A percentile compares a stretch with the other conserved stretches of the same genome.
Evolutionary conservation across 306 rosid species (phyloP).

Genomic region (Cotoneaster glaucophyllus): DNA sequence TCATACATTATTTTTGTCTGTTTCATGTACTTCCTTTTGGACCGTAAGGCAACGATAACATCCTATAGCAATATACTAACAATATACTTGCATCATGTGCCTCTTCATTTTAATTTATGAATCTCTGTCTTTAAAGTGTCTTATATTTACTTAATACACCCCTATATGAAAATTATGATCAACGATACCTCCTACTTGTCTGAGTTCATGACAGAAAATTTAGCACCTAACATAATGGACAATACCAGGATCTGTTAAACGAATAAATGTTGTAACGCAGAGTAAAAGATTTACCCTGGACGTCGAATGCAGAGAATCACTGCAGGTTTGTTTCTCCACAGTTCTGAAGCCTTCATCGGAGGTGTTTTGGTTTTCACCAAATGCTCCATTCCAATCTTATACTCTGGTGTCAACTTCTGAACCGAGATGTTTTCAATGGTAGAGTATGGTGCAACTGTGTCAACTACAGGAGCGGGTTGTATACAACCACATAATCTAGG

Average conservation of each 20-base stretch:
- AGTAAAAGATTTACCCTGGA: constrained; percentile 60
- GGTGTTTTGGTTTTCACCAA: constrained; percentile 72
- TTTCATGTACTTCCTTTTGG: not conserved
- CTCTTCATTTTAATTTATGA: not conserved
- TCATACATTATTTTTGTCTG: not conserved
- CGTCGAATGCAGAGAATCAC: constrained; percentile 75
- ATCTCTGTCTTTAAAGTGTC: not conserved
- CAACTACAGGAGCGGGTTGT: constrained; percentile 53
- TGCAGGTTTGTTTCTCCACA: constrained; percentile 68
- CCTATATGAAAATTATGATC: not conserved
- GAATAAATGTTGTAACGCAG: not conserved
- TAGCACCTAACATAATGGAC: not conserved
- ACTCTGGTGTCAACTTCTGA: constrained; percentile 76
- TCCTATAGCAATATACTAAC: not conserved
- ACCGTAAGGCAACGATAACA: not conserved
- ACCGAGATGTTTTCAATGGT: constrained; percentile 56
- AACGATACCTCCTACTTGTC: not conserved
- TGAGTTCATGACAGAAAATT: not conserved
- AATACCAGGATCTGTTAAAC: not conserved
- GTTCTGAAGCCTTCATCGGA: constrained; percentile 69
- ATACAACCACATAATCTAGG: constrained; percentile 70
- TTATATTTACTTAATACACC: not conserved
- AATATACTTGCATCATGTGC: not conserved
- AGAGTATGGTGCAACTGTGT: constrained; percentile 59
- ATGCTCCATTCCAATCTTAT: constrained; percentile 74